Conservation (phyloP, 2,329 filamentous ascomycete species). For the Aspergillus spinulosporus region DNA sequence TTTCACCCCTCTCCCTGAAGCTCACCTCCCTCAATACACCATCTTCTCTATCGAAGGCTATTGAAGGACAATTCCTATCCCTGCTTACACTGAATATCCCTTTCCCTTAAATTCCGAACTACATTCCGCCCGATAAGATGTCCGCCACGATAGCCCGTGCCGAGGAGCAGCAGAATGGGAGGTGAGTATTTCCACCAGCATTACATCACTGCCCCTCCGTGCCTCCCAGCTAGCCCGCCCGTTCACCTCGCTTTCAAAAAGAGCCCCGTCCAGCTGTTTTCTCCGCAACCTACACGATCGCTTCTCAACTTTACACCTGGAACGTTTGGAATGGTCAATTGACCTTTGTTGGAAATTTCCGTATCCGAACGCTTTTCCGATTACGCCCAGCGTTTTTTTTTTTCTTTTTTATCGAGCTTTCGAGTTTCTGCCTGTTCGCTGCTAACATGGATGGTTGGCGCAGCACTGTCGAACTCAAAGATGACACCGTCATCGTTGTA, state of each 20-base stretch:
- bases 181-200: conserved; percentile 43
- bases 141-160: conserved; percentile 53
- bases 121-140: conserved; percentile 39
- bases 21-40: conserved; percentile 12
- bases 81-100: conserved; percentile 14
- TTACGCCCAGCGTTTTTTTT: background rate
- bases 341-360: background rate
- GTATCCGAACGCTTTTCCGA: background rate
- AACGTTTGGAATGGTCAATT: conserved; percentile 1
- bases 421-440: conserved; percentile 13
- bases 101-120: conserved; percentile 15
- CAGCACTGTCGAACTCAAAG: conserved; percentile 92
- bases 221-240: conserved; percentile 18
- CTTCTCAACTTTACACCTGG: background rate
- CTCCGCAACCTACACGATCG: conserved; percentile 3
- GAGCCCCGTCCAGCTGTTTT: background rate
- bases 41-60: background rate
- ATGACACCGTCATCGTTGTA: conserved; percentile 96
- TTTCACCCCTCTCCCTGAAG: conserved; percentile 24
- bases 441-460: conserved; percentile 43
- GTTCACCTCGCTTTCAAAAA: conserved; percentile 12
- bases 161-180: conserved; percentile 51
- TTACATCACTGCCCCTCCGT: conserved; percentile 40
- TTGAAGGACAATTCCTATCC: conserved; percentile 10
- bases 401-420: conserved; percentile 11